Base-by-base conservation (phyloP, 73 alveolate species). In the Symbiodinium pilosum region DNA sequence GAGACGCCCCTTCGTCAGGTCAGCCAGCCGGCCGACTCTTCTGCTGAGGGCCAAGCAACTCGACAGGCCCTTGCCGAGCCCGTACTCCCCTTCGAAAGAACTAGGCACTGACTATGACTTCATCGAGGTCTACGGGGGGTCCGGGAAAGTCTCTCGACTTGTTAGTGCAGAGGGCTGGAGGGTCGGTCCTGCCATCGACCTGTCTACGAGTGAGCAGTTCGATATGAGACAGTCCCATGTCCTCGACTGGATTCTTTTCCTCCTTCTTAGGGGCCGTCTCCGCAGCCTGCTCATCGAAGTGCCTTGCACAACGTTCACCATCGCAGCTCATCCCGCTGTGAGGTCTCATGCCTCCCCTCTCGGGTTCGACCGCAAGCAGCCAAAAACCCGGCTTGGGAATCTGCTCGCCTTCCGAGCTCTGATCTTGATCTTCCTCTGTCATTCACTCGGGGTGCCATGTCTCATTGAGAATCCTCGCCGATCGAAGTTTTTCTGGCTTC, bases 111-210 rank as follows among this genome's bases (percentile, higher is more conserved):
- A n/a, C n/a, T n/a, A n/a, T n/a, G n/a, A 1, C 24, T 84, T 84
- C 43, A 43, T 84, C 2, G 92, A 84, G 73, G 28, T 84, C 18
- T 84, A 30, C 44, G 92, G 92, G 14, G 92, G 92, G 34, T 68
- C 42, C 2, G 92, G 92, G 9, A 26, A 12, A 1, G 73, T 84
- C 2, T 3, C 43, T 9, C n/a, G 4, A 9, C 42, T 30, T 11
- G 43, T 40, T 11, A 0, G 32, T 5, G 71, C 5, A 0, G 43
- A 42, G 30, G 92, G 92, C 51, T 43, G 9, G 0, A 14, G 3
- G 24, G 69, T 84, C 2, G 92, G 73, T 9, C 92, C 92, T 0
- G 11, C 20, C 3, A 43, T 84, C 7, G 92, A 84, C 43, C n/a
- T 84, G 12, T 7, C 32, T 1, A 0, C 0, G 9, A 24, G 43